Base-by-base conservation (phyloP, 768 basidiomycete genomes). In the Lyophyllum atratum region DNA sequence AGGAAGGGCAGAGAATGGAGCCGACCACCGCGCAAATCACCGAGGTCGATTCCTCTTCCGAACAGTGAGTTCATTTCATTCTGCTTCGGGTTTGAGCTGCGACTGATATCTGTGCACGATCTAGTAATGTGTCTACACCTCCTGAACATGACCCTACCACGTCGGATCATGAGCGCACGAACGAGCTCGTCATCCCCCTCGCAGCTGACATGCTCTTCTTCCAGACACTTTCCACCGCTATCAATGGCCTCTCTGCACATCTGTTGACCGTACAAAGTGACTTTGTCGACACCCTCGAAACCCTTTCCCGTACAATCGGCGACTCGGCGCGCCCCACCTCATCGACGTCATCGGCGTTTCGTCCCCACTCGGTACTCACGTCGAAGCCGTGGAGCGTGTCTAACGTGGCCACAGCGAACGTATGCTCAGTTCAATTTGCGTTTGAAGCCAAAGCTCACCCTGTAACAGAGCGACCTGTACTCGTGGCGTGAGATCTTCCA, bases 401-500 rank as follows among this genome's bases (percentile, higher is more conserved):
- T 19, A 58, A 54, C 48, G n/a, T 33, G n/a, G 37, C 60, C 31
- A 60, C 59, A 14, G n/a, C 59, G 46, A 62, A 64, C 39, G 61
- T 63, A 33, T 3, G 50, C 33, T 63, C 33, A 12, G 7, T 21
- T 31, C 7, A 21, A 22, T 39, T 3, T 25, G 15, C n/a, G 5
- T n/a, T 17, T 7, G 21, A 4, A 17, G 17, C 22, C 19, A 14
- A 33, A 15, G 8, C 21, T 50, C 11, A 19, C 34, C 21, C 24
- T 11, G 7, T 11, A 25, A 42, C 42, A 82, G 79, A 80, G 75
- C 11, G 95, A 98, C 63, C 72, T 98, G 8, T 93, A 92, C 67
- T 80, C 85, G 6, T 97, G 95, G 95, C 77, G 95, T 22, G 86
- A 93, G 71, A 87, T 97, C 26, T 96, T 98, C 66, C 86, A 87